Evolutionary conservation across 257 asterid genomes (phyloP).

Genomic region (Linderniella brevidens): DNA sequence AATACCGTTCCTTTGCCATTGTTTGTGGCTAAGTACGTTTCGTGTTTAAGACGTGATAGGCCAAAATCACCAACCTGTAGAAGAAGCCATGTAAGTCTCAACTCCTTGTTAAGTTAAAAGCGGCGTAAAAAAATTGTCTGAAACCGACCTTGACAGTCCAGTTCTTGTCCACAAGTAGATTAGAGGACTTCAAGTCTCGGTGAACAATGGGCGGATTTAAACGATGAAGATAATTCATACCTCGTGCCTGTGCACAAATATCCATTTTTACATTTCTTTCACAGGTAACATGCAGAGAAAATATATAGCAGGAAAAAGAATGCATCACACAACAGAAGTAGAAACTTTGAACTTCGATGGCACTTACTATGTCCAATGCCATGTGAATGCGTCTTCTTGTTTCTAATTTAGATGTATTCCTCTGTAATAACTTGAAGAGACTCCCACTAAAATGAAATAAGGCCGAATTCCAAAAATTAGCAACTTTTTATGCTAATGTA

Average conservation of each 20-base stretch:
- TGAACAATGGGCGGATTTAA: conserved; percentile 80
- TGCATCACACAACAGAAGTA: not conserved
- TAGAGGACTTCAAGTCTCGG: conserved; percentile 90
- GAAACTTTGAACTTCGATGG: conserved; percentile 8
- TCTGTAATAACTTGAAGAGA: conserved; percentile 71
- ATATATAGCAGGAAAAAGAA: not conserved
- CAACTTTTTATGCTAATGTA: not conserved
- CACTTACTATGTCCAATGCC: conserved; percentile 89
- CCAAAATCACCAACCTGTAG: conserved; percentile 96
- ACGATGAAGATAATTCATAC: conserved; percentile 91
- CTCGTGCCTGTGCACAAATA: conserved; percentile 55
- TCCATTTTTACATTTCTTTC: not conserved
- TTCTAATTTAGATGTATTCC: conserved; percentile 56
- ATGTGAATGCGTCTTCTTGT: conserved; percentile 76
- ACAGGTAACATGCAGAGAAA: conserved; percentile 1
- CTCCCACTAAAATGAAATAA: conserved; percentile 59
- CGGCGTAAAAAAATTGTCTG: not conserved
- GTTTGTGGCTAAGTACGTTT: conserved; percentile 70
- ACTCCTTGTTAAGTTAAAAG: too few species aligned
- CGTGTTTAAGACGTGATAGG: conserved; percentile 74
- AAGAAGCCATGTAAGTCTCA: not conserved
- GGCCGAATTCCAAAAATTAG: not conserved
- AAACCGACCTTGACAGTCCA: conserved; percentile 89
- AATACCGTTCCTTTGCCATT: conserved; percentile 97
- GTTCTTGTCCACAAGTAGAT: conserved; percentile 95